These are phyloP conservation scores for Trematosphaeria pertusa DNA, from an alignment of 2,329 filamentous ascomycete species.

Conservation along the genomic window DNA sequence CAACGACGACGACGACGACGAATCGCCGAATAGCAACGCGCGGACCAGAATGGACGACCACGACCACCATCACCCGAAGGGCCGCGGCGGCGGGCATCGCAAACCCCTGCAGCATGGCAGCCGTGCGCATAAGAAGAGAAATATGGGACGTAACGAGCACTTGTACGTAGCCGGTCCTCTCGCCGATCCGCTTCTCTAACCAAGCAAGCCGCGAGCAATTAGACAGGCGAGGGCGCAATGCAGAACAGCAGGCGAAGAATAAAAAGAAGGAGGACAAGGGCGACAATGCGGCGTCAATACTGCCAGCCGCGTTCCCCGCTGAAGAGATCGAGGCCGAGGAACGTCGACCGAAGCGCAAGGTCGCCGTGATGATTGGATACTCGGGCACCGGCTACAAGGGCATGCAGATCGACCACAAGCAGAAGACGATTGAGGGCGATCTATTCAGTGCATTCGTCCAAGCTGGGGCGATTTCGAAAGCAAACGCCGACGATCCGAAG, in stretches of 20 bases:
- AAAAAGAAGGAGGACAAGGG: conserved; percentile 47
- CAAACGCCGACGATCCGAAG: conserved; percentile 94
- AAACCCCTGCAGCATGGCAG: conserved; percentile 45
- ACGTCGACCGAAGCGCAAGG: conserved; percentile 91
- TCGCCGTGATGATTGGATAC: conserved; percentile 94
- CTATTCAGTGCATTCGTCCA: conserved; percentile 90
- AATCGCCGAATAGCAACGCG: conserved; percentile 30
- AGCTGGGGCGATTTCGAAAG: conserved; percentile 93
- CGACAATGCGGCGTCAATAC: conserved; percentile 53
- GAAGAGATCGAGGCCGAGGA: conserved; percentile 90
- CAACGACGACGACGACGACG: conserved; percentile 9
- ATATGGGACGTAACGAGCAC: conserved; percentile 72
- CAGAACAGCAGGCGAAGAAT: conserved; percentile 48
- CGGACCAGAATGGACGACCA: conserved; percentile 24
- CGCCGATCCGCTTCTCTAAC: conserved; percentile 42
- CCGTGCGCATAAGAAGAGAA: conserved; percentile 64
- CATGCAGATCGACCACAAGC: conserved; percentile 80
- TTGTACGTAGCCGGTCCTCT: conserved; percentile 56
- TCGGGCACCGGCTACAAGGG: conserved; percentile 96
- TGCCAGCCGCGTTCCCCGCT: conserved; percentile 67
- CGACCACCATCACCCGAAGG: conserved; percentile 31
- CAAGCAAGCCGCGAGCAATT: conserved; percentile 53
- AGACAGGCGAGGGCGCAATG: conserved; percentile 57
- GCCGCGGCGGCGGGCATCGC: conserved; percentile 39
- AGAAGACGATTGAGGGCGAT: conserved; percentile 96